Base-by-base conservation (phyloP, 2,329 filamentous ascomycete species). In the Penicillium sp. region DNA sequence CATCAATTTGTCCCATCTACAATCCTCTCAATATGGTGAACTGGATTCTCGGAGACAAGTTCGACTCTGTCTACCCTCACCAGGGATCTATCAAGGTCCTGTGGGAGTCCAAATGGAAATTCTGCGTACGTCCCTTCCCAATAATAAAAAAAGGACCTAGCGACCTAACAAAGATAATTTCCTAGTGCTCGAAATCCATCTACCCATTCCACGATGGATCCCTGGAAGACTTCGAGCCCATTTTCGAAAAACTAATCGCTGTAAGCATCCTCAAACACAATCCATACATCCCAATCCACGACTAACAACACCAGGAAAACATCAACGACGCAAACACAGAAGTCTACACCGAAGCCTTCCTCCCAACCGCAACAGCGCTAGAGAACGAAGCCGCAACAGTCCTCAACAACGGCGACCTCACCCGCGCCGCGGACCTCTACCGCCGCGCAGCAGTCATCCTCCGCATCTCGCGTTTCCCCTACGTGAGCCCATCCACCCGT, bases 71-170 rank as follows among this genome's bases (percentile, higher is more conserved):
- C 46, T 78, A 80, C 46, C 80, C 84, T 21, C 86, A 88, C 67
- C 83, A 87, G 63, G 77, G 80, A 35, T 82, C 82, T 25, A 86
- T 88, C 63, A 78, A 82, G 67, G 81, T 81, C 10, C 75, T 89
- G 29, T 92, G 89, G 89, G 86, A 90, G 75, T 89, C 86, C 7
- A 90, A 90, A 74, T 92, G 89, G 89, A 86, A 86, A 73, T 78
- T 82, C 64, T 86, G 86, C 6, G 86, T 87, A 75, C 56, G 82
- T 67, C 23, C 15, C 37, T 15, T 29, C 17, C 29, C 35, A 35
- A 6, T 37, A 27, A 12, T 10, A 27, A 23, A 9, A 4, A 2
- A 10, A 15, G 19, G 1, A 27, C 10, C 23, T 45, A 40, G 54
- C 3, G 31, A 23, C 8, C 38, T 59, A 81, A 65, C 46, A 19